Percentiles rank a stretch among this genome's conserved stretches.
These are phyloP conservation scores for Crepidotus sp. DNA, from an alignment of 1,284 basidiomycete species.

Conservation along the genomic window DNA sequence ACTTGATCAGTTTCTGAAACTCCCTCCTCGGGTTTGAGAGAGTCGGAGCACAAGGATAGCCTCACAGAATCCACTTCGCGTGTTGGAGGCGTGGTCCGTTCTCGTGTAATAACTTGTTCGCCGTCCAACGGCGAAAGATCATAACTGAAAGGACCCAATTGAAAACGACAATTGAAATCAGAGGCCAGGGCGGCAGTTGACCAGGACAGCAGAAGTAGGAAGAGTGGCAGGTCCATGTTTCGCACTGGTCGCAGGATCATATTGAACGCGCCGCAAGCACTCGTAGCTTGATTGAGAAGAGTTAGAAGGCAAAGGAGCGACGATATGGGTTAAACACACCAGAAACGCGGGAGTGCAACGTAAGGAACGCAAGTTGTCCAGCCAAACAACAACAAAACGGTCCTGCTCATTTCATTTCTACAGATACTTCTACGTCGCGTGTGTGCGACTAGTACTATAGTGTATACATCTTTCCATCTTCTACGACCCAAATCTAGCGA, in stretches of 20 bases:
- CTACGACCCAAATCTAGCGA: constrained; percentile 66
- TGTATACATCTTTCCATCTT: no score
- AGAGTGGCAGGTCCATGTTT: constrained; percentile 7
- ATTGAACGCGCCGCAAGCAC: no score
- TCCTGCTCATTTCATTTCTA: no score
- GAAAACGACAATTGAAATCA: constrained; percentile 12
- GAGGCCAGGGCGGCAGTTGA: background rate
- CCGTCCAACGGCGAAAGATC: constrained; percentile 50
- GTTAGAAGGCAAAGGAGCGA: background rate
- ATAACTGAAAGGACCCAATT: constrained; percentile 36
- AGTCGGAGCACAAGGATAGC: constrained; percentile 59
- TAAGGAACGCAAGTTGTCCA: no score
- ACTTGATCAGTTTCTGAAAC: constrained; percentile 61
- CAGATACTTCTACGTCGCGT: background rate
- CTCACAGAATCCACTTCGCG: constrained; percentile 37
- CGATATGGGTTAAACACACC: background rate
- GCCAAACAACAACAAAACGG: no score
- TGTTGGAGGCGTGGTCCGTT: constrained; percentile 41
- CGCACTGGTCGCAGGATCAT: constrained; percentile 12
- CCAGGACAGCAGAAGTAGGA: constrained; percentile 11
- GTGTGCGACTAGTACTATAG: background rate
- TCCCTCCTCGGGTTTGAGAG: constrained; percentile 36
- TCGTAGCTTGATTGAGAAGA: background rate
- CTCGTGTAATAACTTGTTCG: constrained; percentile 36
- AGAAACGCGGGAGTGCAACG: background rate